Evolutionary conservation across 2,329 filamentous ascomycete genomes (phyloP), one percentile per base, ranked within the genome.

Genomic region (Pseudonectria buxi): DNA sequence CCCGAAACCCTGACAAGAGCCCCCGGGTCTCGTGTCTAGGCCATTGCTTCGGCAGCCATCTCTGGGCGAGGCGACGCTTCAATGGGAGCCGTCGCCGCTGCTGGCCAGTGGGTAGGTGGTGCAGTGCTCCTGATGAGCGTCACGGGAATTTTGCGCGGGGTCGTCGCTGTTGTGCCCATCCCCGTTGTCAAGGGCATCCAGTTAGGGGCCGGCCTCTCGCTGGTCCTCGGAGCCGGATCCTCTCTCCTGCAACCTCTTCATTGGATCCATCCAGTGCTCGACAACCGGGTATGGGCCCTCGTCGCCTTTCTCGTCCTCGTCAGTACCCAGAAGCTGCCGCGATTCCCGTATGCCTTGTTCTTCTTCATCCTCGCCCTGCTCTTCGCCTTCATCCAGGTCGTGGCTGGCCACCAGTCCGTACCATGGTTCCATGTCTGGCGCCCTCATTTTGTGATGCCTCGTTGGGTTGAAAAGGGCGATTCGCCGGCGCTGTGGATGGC

Each of bases 151-250:
- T 67, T 95, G 24, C 72, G 71, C 38, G 83, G 79, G 71, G 79
- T 86, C 33, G 81, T 84, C 7, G 64, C 69, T n/a, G 69, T 80
- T 11, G 83, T 94, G 7, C 90, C 90, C 1, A 76, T 89, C 11
- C 86, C 89, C 0, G 83, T 96, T 1, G 81, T 96, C 35, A 95
- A 94, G 57, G 90, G 90, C 22, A 95, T 96, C 46, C 92, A 96
- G 62, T 78, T 95, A 31, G 90, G 90, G 26, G 90, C 90, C 4
- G 90, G 90, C 2, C 68, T 96, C 31, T 87, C 83, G 12, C 72
- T 96, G 12, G 75, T 88, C 35, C 72, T 94, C 38, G 83, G 85
- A 10, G 86, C 87, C 7, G 87, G 86, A 3, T 68, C 71, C 1
- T 74, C 68, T 30, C 71, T 94, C 39, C 69, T 92, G 10, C 67